Base-by-base conservation (phyloP, 441 rosid species). In the Lepidium campestre region DNA sequence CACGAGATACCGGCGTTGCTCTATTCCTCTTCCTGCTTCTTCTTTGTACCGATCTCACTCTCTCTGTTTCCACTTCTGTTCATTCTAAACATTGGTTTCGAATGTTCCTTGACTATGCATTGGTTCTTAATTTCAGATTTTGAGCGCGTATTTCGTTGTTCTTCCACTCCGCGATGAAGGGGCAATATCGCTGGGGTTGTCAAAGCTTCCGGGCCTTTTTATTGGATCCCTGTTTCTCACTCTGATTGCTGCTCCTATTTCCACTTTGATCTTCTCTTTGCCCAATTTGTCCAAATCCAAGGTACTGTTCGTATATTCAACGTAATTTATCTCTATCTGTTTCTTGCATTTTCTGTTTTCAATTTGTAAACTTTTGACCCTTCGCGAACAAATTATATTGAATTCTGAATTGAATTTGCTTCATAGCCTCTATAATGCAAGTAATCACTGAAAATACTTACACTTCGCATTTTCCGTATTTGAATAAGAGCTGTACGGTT, bases 91-190 rank as follows among this genome's bases (percentile, higher is more conserved):
- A 32, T 39, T 52, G n/a, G 54, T 60, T 29, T 59, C 4, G 12
- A 42, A 10, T 58, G 45, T 63, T 7, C 3, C 17, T 27, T 10
- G 22, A 42, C 20, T 8, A 20, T 11, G 12, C 7, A 10, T 13
- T 52, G 18, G 27, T 32, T 61, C 5, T 20, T 13, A 64, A 56
- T 69, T 36, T 27, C 76, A 92, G 98, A 83, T 88, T 59, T 69
- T 92, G 80, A 82, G 96, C 53, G 97, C 98, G 12, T 90, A 92
- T 50, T 92, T 92, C 62, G 88, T 90, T 62, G 88, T 90, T 72
- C 83, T 92, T 22, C 93, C 98, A 3, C 82, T 92, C 68, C 88
- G 96, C 18, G 97, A 92, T 20, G 97, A 92, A 49, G 96, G 96
- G 2, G 96, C 96, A 3, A 88, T 92, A 73, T 89, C 96, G 0